Base-by-base conservation (phyloP, 768 basidiomycete genomes). In the Lactifluus piperatus region DNA sequence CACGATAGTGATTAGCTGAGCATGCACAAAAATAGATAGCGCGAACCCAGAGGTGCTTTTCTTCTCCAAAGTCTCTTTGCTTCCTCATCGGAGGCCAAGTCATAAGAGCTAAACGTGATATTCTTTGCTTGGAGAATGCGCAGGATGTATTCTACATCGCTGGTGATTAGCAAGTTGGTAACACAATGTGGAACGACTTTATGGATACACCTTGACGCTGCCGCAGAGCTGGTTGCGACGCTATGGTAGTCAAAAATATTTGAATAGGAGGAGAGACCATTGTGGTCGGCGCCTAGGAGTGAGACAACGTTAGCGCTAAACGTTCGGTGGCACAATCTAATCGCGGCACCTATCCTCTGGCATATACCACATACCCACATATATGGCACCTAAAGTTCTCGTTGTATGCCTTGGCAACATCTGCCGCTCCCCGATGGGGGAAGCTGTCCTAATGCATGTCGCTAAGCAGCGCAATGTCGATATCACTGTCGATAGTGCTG, bases 371-470 rank as follows among this genome's bases (percentile, higher is more conserved):
- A 37, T 27, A 30, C n/a, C 47, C 9, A 0, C 11, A 20, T n/a
- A n/a, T n/a, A 70, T 68, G 67, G 57, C 64, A 41, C 68, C 68
- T 4, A 75, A 81, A 54, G 86, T 85, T 30, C 80, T 92, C 50
- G 71, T 91, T 60, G 88, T 91, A 37, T 92, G 90, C 64, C 72
- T 91, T 57, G 88, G 88, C 13, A 91, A 91, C 68, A 91, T 91
- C 58, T 91, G 91, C 68, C 85, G 93, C 34, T 92, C 90, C 24
- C 92, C 93, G 0, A 91, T 95, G 83, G 93, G 91, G 30, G 91
- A 94, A 73, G 93, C 91, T 2, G 88, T 94, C 24, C 77, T 94
- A 30, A 77, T 74, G 60, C 78, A 90, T 54, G 78, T 83, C 57
- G 88, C 87, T 9, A 72, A 76, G 50, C 78, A 83, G 65, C 82